Evolutionary conservation across 2,329 filamentous ascomycete species (phyloP), one percentile per base, ranked within the genome.

Genomic region (Colletotrichum filicis): DNA sequence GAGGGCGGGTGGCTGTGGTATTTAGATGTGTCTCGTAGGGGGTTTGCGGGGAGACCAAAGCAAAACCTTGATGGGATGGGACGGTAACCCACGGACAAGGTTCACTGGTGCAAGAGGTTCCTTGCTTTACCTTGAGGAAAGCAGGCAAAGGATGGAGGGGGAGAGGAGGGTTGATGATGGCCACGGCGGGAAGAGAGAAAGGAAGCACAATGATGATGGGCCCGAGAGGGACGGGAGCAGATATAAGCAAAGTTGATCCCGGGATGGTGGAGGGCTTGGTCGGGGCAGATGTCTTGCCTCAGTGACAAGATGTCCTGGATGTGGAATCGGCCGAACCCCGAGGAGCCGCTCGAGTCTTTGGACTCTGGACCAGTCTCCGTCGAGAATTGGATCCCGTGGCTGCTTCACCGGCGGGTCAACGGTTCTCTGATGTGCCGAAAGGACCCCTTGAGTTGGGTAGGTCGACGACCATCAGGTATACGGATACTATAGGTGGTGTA

Each of bases 351-450:
- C 11, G 14, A 56, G 49, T 22, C 24, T 32, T 49, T n/a, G 42
- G 19, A 22, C 42, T 56, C 61, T 59, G 59, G 56, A 53, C 71
- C 71, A 73, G 71, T 73, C 55, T 55, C 35, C 46, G 66, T 66
- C 35, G 66, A 73, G 71, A 37, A 73, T 61, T 70, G 46, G 35
- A 71, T 65, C 60, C 71, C 71, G 71, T 73, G 71, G 66, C 62
- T 60, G 56, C 55, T 61, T 53, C 52, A 26, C 19, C 60, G 52
- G 56, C 66, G 71, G 66, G 71, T 67, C 71, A 70, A 61, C 61
- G 60, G 56, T 65, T 73, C 71, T 71, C 32, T 5, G 35, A 61
- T 53, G 42, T 69, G 59, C 70, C 66, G 66, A 59, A 56, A n/a
- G 46, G 58, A 35, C 59, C 52, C 53, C n/a, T 63, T 56, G 53